A percentile compares a stretch with the other conserved stretches of the same genome.
phyloP scores from a whole-genome alignment of 2,329 filamentous ascomycete species.

The Xylaria sp. region DNA sequence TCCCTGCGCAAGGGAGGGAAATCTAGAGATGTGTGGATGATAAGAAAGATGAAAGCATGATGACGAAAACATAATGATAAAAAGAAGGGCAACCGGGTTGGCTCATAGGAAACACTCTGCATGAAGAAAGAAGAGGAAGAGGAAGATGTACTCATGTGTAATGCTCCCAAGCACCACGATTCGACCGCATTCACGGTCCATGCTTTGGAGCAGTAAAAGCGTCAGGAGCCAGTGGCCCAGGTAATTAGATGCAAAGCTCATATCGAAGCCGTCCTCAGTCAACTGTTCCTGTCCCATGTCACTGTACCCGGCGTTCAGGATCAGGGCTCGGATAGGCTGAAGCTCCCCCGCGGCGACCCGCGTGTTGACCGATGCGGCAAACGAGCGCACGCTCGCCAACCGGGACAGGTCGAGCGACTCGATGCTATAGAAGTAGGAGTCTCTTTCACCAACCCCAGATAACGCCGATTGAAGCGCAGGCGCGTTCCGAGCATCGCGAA shows the following conservation, averaged over 20 bases:
- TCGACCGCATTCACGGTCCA: conserved; percentile 39
- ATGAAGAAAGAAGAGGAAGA: too few relatives aligned
- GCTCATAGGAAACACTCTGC: too few relatives aligned
- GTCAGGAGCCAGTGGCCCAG: conserved; percentile 42
- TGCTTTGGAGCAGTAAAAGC: conserved; percentile 41
- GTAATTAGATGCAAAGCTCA: conserved; percentile 41
- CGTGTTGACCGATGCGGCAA: conserved; percentile 19
- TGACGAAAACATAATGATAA: neutral
- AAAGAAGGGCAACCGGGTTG: neutral
- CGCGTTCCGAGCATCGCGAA: conserved; percentile 9
- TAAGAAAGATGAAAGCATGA: neutral
- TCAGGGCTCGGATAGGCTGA: conserved; percentile 46
- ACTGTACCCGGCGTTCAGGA: conserved; percentile 44
- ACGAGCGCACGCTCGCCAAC: conserved; percentile 20
- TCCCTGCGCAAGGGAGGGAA: too few relatives aligned
- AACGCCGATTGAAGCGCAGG: neutral
- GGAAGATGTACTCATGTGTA: conserved; percentile 43
- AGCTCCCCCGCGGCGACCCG: conserved; percentile 34
- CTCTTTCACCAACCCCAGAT: neutral
- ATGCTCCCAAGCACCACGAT: conserved; percentile 34
- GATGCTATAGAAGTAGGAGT: conserved; percentile 19
- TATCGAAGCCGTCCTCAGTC: conserved; percentile 39
- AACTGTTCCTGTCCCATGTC: conserved; percentile 33
- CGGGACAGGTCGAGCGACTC: conserved; percentile 21
- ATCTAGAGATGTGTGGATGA: neutral